These are phyloP conservation scores for Tillandsia fasciculata DNA, from an alignment of 176 grass and related monocot genomes.

Conservation along the genomic window DNA sequence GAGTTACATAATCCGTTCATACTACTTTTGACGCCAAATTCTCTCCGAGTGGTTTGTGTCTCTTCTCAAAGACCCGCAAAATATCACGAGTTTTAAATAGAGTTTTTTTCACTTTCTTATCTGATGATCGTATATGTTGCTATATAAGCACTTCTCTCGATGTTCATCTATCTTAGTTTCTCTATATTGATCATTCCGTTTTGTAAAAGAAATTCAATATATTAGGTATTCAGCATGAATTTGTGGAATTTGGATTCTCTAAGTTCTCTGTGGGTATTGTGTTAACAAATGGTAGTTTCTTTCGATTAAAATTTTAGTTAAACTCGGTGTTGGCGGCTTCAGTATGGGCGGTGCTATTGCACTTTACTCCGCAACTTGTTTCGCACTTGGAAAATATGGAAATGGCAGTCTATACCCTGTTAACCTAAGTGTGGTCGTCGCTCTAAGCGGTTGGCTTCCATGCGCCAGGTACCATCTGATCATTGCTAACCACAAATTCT, in stretches of 20 bases:
- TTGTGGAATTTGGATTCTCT: too few relatives aligned
- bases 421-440: conserved; percentile 62
- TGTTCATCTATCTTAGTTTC: not conserved
- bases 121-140: not conserved
- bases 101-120: not conserved
- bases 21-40: not conserved
- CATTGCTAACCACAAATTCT: conserved; percentile 9
- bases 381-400: conserved; percentile 76
- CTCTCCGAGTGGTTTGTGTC: too few relatives aligned
- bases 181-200: not conserved
- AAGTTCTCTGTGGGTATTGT: too few relatives aligned
- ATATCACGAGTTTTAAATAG: not conserved
- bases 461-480: conserved; percentile 51
- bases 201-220: not conserved
- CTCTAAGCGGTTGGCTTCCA: conserved; percentile 96
- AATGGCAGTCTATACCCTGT: conserved; percentile 85
- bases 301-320: conserved; percentile 42
- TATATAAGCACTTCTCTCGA: not conserved
- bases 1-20: not conserved
- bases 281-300: conserved; percentile 1
- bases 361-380: conserved; percentile 87
- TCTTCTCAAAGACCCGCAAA: too few relatives aligned
- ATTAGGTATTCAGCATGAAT: too few relatives aligned
- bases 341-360: conserved; percentile 94
- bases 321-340: conserved; percentile 90